These are phyloP conservation scores for Ilyonectria mors-panacis DNA, from an alignment of 2,329 filamentous ascomycete species.

Conservation along the genomic window DNA sequence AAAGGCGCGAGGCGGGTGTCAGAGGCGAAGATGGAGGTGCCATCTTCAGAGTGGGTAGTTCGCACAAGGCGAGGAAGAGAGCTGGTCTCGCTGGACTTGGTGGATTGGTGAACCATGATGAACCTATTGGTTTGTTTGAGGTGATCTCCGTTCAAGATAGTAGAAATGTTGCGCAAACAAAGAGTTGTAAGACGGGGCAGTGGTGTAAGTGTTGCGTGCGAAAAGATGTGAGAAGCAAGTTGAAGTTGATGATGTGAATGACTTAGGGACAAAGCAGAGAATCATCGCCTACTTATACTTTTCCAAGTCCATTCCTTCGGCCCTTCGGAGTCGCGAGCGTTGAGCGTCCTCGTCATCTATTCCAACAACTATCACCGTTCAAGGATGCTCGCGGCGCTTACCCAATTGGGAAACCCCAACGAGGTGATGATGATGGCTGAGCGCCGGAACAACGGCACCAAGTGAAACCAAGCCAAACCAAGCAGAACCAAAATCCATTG, in stretches of 20 bases:
- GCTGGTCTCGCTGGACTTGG: not conserved
- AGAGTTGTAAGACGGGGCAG: not conserved
- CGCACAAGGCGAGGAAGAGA: conserved; percentile 47
- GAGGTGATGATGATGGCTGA: conserved; percentile 16
- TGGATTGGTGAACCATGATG: conserved; percentile 10
- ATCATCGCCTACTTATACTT: conserved; percentile 12
- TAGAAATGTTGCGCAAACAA: not conserved
- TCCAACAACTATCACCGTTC: conserved; percentile 12
- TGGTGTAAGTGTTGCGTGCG: not conserved
- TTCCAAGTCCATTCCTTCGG: not conserved
- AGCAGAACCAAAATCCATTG: too few species aligned
- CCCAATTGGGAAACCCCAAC: conserved; percentile 32
- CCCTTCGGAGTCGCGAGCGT: conserved; percentile 25
- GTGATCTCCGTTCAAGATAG: not conserved
- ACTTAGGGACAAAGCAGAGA: not conserved
- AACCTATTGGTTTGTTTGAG: not conserved
- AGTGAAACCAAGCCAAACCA: too few species aligned
- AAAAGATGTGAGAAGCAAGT: conserved; percentile 4
- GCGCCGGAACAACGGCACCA: not conserved
- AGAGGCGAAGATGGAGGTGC: conserved; percentile 51
- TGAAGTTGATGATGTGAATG: conserved; percentile 1
- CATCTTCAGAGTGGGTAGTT: conserved; percentile 49
- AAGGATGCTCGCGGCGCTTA: conserved; percentile 42
- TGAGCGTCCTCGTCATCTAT: conserved; percentile 9
- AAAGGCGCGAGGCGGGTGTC: conserved; percentile 48